A percentile compares a stretch with the other conserved stretches of the same genome.
Conservation (phyloP, 345 rosid species). For the Arabidopsis arenosa region DNA sequence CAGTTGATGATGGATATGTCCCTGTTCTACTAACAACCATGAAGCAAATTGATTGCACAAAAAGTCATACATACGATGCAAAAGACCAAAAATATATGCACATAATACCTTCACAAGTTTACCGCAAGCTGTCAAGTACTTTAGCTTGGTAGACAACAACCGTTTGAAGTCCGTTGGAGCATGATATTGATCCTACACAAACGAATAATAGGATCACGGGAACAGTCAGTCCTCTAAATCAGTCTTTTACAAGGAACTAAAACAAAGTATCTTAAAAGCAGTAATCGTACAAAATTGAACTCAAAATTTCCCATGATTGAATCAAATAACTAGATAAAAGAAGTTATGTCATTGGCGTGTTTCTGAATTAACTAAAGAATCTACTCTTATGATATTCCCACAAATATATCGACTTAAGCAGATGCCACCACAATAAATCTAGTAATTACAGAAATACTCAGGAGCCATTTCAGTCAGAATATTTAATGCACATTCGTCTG, state of each 20-base stretch:
- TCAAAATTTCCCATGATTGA: constrained; percentile 22
- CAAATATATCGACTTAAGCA: not conserved
- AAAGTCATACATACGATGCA: not conserved
- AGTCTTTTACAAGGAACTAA: not conserved
- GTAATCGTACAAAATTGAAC: not conserved
- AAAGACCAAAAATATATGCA: constrained; percentile 16
- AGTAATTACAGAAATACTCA: not conserved
- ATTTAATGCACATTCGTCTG: not conserved
- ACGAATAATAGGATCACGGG: not conserved
- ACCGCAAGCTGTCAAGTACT: constrained; percentile 73
- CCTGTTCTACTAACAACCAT: constrained; percentile 20
- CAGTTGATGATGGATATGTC: constrained; percentile 9
- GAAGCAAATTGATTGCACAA: constrained; percentile 18
- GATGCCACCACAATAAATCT: not conserved
- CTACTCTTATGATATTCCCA: constrained; percentile 7
- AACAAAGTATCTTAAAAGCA: not conserved
- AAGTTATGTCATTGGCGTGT: constrained; percentile 4
- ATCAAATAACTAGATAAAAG: not conserved
- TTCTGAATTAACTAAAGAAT: constrained; percentile 2
- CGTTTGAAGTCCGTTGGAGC: constrained; percentile 91
- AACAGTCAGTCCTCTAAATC: not conserved
- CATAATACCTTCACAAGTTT: constrained; percentile 80
- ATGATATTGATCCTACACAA: constrained; percentile 87
- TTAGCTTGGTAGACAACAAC: constrained; percentile 80
- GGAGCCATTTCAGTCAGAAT: not conserved